Base-by-base conservation (phyloP, 257 asterid species). In the Scutellaria barbata region DNA sequence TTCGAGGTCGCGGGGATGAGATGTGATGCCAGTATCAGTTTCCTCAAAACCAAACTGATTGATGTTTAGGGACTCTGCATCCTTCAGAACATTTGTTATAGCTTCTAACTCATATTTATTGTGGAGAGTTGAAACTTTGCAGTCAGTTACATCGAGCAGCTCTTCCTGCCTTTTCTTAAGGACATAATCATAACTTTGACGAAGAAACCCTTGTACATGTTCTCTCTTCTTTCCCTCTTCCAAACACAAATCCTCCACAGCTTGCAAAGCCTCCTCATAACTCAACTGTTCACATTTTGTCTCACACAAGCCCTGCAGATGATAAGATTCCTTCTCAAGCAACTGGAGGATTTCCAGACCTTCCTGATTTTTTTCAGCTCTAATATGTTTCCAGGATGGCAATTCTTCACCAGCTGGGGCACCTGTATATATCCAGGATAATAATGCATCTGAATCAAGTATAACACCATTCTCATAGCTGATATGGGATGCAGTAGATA, bases 211-310 rank as follows among this genome's bases (percentile, higher is more conserved):
- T 5, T 2, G 12, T 55, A 55, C 41, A 55, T 55, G 40, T 41
- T 84, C 97, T 83, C 97, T 85, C 76, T 79, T 91, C 82, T 84
- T 88, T 67, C 96, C 89, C 81, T 87, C 97, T 83, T 89, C 96
- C 79, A 89, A 72, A 78, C 96, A 94, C 30, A 89, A 84, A 73
- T 86, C 93, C 77, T 88, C 99, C 69, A 87, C 92, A 33, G 83
- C 83, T 85, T 91, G 96, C 81, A 94, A 69, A 46, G 93, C 96
- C 82, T 88, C 96, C 73, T 91, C 95, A 52, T 91, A 91, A 78
- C 84, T 83, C 72, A 86, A 76, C 59, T 88, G 95, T 78, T 94
- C 97, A 59, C 79, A 72, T 85, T 94, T 94, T 82, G 92, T 85
- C 74, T 89, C 96, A 68, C 96, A 94, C 69, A 86, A 83, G 64